Evolutionary conservation across 2,329 filamentous ascomycete genomes (phyloP).

Genomic region (Neopestalotiopsis sp.): DNA sequence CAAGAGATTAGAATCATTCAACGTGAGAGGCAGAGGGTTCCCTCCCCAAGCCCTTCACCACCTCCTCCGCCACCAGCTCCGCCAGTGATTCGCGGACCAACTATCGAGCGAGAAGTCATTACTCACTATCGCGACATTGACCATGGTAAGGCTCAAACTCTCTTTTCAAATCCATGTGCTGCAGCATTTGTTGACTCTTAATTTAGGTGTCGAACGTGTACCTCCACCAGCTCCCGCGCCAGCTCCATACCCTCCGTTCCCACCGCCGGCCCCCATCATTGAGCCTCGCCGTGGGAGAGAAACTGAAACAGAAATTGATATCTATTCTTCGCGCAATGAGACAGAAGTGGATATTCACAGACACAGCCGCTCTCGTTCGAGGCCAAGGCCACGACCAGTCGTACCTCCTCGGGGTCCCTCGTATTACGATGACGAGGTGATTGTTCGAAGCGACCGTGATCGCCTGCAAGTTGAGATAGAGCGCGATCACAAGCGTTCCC

Average conservation of each 20-base stretch:
- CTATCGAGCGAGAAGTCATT: constrained; percentile 86
- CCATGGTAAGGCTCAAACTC: constrained; percentile 66
- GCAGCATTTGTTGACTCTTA: constrained; percentile 11
- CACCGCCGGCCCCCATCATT: constrained; percentile 49
- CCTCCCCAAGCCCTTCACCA: constrained; percentile 56
- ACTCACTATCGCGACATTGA: constrained; percentile 88
- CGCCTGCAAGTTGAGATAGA: constrained; percentile 48
- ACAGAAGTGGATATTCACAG: constrained; percentile 64
- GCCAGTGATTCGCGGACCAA: constrained; percentile 74
- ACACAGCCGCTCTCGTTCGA: constrained; percentile 43
- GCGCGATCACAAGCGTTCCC: constrained; percentile 51
- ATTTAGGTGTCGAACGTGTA: constrained; percentile 51
- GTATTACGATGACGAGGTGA: constrained; percentile 65
- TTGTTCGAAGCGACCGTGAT: constrained; percentile 64
- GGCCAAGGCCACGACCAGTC: constrained; percentile 39
- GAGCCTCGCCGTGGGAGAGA: constrained; percentile 49
- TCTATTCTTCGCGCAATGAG: constrained; percentile 57
- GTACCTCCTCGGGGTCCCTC: constrained; percentile 36
- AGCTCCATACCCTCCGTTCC: constrained; percentile 49
- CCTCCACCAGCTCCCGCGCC: constrained; percentile 18
- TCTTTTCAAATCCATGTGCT: constrained; percentile 6
- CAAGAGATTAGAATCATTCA: constrained; percentile 57
- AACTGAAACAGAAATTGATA: constrained; percentile 66
- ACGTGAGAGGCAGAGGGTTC: constrained; percentile 48
- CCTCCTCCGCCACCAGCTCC: constrained; percentile 64